Evolutionary conservation across 768 basidiomycete genomes (phyloP).

Genomic region (Hypholoma fasciculare): DNA sequence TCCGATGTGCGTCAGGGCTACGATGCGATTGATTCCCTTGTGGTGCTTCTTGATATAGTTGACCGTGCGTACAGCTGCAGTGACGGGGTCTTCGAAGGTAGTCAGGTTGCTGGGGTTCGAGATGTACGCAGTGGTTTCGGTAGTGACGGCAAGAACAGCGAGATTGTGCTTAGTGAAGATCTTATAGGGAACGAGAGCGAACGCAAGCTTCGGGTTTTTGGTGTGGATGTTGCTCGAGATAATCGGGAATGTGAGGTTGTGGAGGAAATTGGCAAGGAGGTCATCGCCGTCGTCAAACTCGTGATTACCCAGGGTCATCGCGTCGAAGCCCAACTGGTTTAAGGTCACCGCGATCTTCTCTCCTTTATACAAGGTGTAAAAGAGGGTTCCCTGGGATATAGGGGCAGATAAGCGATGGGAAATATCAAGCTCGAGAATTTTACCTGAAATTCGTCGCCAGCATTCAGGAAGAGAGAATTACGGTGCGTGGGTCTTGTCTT

Average conservation of each 20-base stretch:
- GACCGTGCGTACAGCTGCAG: constrained; percentile 36
- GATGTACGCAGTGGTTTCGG: constrained; percentile 36
- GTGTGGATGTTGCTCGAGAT: constrained; percentile 46
- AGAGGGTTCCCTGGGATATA: constrained; percentile 36
- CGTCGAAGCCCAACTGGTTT: constrained; percentile 44
- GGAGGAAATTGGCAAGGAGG: constrained; percentile 34
- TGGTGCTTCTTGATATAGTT: constrained; percentile 32
- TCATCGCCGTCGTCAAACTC: constrained; percentile 46
- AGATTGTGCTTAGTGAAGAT: constrained; percentile 38
- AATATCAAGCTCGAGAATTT: not conserved
- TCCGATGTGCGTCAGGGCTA: constrained; percentile 48
- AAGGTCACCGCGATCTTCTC: constrained; percentile 39
- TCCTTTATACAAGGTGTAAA: constrained; percentile 44
- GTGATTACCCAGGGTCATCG: constrained; percentile 46
- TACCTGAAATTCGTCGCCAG: constrained; percentile 49
- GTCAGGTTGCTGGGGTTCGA: constrained; percentile 38
- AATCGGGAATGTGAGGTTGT: constrained; percentile 42
- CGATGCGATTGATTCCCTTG: constrained; percentile 34
- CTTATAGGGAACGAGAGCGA: constrained; percentile 36
- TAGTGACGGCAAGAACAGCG: constrained; percentile 43
- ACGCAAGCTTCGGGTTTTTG: constrained; percentile 29
- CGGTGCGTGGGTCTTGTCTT: constrained; percentile 26
- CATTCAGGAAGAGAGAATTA: constrained; percentile 42
- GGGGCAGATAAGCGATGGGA: not conserved
- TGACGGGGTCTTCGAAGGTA: constrained; percentile 37